Percentiles rank a stretch among this genome's conserved stretches.
Evolutionary conservation across 768 basidiomycete genomes (phyloP).

Genomic region (Sarcodon sp.): DNA sequence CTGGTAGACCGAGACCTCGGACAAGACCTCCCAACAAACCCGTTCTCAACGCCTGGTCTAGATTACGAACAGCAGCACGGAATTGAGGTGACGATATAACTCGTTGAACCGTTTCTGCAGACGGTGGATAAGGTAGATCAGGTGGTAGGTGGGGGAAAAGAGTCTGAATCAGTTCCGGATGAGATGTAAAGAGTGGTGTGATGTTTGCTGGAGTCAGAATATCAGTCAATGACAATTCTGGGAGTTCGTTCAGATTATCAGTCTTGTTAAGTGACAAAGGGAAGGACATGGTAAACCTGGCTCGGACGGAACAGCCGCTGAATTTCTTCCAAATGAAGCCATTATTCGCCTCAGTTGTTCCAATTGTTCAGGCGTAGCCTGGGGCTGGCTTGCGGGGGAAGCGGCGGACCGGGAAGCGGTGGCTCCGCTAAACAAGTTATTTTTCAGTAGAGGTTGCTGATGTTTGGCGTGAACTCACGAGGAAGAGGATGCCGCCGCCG

Average conservation of each 20-base stretch:
- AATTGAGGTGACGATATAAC: slow-evolving; percentile 81
- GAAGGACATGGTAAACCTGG: slow-evolving; percentile 16
- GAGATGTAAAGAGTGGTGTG: slow-evolving; percentile 52
- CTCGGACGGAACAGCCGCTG: slow-evolving; percentile 19
- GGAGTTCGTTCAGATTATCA: slow-evolving; percentile 2
- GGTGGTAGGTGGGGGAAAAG: slow-evolving; percentile 78
- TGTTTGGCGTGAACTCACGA: slow-evolving; percentile 6
- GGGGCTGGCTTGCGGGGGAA: background rate
- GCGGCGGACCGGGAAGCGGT: slow-evolving; percentile 6
- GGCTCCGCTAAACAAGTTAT: too few relatives aligned
- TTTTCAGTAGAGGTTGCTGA: slow-evolving; percentile 25
- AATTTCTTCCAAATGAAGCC: slow-evolving; percentile 12
- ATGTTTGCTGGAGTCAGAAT: slow-evolving; percentile 67
- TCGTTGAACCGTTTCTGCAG: slow-evolving; percentile 54
- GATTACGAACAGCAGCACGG: slow-evolving; percentile 60
- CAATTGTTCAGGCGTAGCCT: background rate
- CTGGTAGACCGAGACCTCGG: slow-evolving; percentile 67
- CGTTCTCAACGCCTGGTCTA: slow-evolving; percentile 78
- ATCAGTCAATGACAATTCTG: slow-evolving; percentile 60
- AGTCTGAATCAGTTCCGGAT: slow-evolving; percentile 54
- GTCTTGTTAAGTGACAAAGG: slow-evolving; percentile 1
- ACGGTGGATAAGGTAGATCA: slow-evolving; percentile 58
- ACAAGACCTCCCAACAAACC: slow-evolving; percentile 71
- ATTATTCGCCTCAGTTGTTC: background rate
- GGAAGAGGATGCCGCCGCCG: background rate